phyloP scores from a whole-genome alignment of 2,329 filamentous ascomycete genomes.

The Scytalidium lignicola region DNA sequence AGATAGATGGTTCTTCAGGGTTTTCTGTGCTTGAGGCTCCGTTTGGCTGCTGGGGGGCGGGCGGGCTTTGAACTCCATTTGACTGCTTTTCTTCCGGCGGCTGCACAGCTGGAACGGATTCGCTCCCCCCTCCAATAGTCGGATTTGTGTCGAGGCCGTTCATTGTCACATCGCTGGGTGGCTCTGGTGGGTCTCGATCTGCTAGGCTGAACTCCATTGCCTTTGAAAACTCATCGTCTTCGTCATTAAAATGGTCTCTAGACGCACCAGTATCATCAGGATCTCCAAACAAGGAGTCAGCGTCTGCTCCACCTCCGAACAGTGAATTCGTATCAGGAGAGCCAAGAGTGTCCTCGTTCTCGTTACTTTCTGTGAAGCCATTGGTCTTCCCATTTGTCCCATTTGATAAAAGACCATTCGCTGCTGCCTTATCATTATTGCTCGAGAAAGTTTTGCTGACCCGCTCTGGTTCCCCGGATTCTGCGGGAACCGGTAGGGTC shows the following conservation, averaged over 20 bases:
- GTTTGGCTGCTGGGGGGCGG: conserved; percentile 7
- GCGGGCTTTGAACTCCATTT: conserved; percentile 4
- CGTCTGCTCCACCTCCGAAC: conserved; percentile 69
- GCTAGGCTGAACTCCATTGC: conserved; percentile 54
- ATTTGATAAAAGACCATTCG: conserved; percentile 45
- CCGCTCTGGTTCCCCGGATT: conserved; percentile 54
- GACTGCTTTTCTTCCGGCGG: conserved; percentile 17
- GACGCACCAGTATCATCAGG: conserved; percentile 49
- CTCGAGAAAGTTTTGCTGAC: conserved; percentile 67
- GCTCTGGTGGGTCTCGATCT: conserved; percentile 17
- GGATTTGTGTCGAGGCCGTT: conserved; percentile 7
- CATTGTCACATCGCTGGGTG: conserved; percentile 23
- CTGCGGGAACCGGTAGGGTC: conserved; percentile 68
- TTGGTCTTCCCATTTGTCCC: conserved; percentile 33
- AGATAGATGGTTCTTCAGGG: conserved; percentile 2
- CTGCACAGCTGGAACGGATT: conserved; percentile 9
- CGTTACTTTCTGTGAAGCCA: conserved; percentile 31
- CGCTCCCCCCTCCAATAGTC: not conserved
- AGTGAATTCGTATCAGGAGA: conserved; percentile 68
- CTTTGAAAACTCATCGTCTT: conserved; percentile 76
- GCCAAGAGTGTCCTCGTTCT: conserved; percentile 53
- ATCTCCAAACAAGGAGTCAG: conserved; percentile 85
- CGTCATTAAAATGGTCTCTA: conserved; percentile 66
- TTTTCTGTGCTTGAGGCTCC: conserved; percentile 7
- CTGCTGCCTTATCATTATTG: conserved; percentile 61